Evolutionary conservation across 345 rosid species (phyloP).

Genomic region (Melastoma malabathricum): DNA sequence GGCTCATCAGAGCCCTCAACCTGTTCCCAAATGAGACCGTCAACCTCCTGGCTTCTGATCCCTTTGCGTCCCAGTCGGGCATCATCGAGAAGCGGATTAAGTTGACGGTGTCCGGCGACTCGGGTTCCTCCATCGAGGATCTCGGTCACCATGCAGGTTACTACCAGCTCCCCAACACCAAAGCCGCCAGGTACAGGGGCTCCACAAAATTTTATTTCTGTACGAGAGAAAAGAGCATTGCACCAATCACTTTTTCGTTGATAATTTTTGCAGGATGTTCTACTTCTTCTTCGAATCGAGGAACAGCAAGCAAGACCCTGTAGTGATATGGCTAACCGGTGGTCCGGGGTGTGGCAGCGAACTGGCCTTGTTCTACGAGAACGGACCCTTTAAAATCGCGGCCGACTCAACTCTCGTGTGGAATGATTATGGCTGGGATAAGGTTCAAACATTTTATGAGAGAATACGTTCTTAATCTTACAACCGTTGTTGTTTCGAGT

Average conservation of each 20-base stretch:
- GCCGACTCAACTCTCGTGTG: slow-evolving; percentile 52
- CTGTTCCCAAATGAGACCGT: slow-evolving; percentile 24
- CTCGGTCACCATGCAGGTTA: slow-evolving; percentile 87
- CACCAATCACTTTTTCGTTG: neutral
- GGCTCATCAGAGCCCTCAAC: slow-evolving; percentile 41
- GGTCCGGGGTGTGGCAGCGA: slow-evolving; percentile 94
- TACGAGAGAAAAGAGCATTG: too few relatives aligned
- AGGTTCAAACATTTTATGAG: slow-evolving; percentile 18
- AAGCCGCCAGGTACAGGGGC: slow-evolving; percentile 74
- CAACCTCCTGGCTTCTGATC: neutral
- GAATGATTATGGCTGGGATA: slow-evolving; percentile 90
- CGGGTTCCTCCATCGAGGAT: slow-evolving; percentile 40
- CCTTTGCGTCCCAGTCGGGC: neutral
- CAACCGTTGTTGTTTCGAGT: too few relatives aligned
- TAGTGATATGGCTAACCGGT: slow-evolving; percentile 84
- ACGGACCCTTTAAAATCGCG: slow-evolving; percentile 62
- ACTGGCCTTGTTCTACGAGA: slow-evolving; percentile 76
- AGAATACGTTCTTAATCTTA: too few relatives aligned
- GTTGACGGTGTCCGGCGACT: slow-evolving; percentile 13
- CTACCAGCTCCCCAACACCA: slow-evolving; percentile 48
- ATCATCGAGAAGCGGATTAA: slow-evolving; percentile 24
- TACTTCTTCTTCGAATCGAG: slow-evolving; percentile 64
- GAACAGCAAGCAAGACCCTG: slow-evolving; percentile 41
- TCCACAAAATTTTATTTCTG: too few relatives aligned
- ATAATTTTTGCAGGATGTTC: slow-evolving; percentile 6